These are phyloP conservation scores for Coffea humblotiana DNA, from an alignment of 305 asterid genomes.

Conservation along the genomic window DNA sequence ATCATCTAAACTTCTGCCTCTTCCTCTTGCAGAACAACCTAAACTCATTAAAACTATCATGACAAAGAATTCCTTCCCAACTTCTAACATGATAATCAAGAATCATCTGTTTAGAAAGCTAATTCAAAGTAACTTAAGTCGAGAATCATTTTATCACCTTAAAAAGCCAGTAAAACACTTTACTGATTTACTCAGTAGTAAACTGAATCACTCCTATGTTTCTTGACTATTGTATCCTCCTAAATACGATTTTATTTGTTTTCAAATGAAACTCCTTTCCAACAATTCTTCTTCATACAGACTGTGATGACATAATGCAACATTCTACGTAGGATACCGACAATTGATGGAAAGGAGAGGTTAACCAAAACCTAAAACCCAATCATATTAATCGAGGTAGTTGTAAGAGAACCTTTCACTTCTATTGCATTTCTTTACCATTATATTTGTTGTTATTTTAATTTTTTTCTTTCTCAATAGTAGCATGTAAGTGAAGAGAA, in stretches of 20 bases:
- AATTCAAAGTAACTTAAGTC: no score
- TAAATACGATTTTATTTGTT: neutral
- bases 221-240: neutral
- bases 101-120: neutral
- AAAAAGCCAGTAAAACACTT: no score
- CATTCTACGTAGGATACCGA: neutral
- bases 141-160: no score
- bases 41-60: neutral
- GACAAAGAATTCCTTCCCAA: neutral
- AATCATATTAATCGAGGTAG: neutral
- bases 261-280: no score
- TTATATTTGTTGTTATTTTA: neutral
- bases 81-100: neutral
- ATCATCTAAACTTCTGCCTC: neutral
- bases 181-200: neutral
- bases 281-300: no score
- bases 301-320: neutral
- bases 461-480: no score
- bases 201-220: neutral
- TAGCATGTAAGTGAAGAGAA: neutral
- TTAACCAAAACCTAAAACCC: neutral
- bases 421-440: neutral
- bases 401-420: neutral
- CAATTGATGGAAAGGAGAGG: neutral
- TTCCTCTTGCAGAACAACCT: neutral